These are phyloP conservation scores for Trichophyton equinum DNA, from an alignment of 2,329 filamentous ascomycete genomes.

Conservation along the genomic window DNA sequence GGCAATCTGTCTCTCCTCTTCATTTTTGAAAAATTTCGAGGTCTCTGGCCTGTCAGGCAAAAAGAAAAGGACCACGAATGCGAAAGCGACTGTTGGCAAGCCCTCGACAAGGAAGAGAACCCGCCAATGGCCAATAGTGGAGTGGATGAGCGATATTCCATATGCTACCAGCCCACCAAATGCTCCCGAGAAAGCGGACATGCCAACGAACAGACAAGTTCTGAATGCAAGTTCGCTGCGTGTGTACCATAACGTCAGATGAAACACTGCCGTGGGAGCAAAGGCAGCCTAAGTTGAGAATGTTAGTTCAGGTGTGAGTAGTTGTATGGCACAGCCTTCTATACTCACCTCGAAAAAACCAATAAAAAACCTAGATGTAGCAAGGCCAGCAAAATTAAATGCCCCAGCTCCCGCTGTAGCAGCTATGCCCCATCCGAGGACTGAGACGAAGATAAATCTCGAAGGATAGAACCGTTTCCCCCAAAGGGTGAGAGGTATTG, in stretches of 20 bases:
- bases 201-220: conserved; percentile 44
- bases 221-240: conserved; percentile 42
- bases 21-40: conserved; percentile 11
- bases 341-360: conserved; percentile 42
- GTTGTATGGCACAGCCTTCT: no score
- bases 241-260: conserved; percentile 49
- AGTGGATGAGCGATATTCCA: conserved; percentile 17
- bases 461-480: conserved; percentile 12
- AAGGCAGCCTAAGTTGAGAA: conserved; percentile 41
- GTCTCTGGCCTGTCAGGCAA: conserved; percentile 32
- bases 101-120: conserved; percentile 42
- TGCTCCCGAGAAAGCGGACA: conserved; percentile 40
- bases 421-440: conserved; percentile 41
- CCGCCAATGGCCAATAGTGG: conserved; percentile 33
- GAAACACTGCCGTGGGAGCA: conserved; percentile 47
- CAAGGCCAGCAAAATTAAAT: conserved; percentile 41
- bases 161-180: conserved; percentile 41
- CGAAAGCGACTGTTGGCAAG: conserved; percentile 35
- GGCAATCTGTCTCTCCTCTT: conserved; percentile 10
- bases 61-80: conserved; percentile 30
- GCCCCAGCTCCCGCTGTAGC: conserved; percentile 42
- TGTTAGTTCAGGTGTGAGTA: neutral
- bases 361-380: conserved; percentile 46
- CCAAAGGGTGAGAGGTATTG: conserved; percentile 12
- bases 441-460: conserved; percentile 12